Evolutionary conservation across 257 asterid genomes (phyloP).

Genomic region (Eucommia ulmoides): DNA sequence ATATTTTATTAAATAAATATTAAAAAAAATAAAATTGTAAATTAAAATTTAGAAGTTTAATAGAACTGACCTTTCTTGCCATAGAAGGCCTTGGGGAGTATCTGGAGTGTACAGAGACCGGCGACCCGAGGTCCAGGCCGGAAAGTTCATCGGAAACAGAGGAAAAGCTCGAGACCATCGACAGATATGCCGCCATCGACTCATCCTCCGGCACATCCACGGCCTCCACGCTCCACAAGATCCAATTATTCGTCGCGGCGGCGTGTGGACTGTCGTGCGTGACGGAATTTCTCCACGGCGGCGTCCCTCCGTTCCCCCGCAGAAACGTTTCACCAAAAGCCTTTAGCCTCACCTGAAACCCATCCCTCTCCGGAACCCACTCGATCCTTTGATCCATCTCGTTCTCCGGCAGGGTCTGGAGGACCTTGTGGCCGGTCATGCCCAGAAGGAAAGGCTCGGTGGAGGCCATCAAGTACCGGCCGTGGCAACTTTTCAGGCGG

Average conservation of each 20-base stretch:
- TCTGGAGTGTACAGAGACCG: constrained; percentile 41
- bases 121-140: constrained; percentile 58
- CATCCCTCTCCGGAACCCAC: constrained; percentile 86
- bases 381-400: constrained; percentile 24
- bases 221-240: constrained; percentile 68
- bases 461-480: constrained; percentile 60
- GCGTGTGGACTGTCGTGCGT: constrained; percentile 57
- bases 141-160: constrained; percentile 71
- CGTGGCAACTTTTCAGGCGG: constrained; percentile 24
- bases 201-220: constrained; percentile 76
- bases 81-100: constrained; percentile 11
- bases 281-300: constrained; percentile 85
- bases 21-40: background rate
- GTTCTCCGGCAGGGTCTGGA: constrained; percentile 36
- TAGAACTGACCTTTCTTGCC: no score
- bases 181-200: constrained; percentile 44
- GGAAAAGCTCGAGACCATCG: constrained; percentile 62
- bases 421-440: constrained; percentile 66
- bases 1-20: no score
- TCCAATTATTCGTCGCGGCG: constrained; percentile 48
- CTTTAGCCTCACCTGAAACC: constrained; percentile 59
- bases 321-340: constrained; percentile 52
- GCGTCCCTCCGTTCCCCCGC: constrained; percentile 91
- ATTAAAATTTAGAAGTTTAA: background rate
- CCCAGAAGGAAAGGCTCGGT: constrained; percentile 52